Evolutionary conservation across 164 flowering plant species (phyloP), one percentile per base, ranked within the genome.

Genomic region (Annona cherimola): DNA sequence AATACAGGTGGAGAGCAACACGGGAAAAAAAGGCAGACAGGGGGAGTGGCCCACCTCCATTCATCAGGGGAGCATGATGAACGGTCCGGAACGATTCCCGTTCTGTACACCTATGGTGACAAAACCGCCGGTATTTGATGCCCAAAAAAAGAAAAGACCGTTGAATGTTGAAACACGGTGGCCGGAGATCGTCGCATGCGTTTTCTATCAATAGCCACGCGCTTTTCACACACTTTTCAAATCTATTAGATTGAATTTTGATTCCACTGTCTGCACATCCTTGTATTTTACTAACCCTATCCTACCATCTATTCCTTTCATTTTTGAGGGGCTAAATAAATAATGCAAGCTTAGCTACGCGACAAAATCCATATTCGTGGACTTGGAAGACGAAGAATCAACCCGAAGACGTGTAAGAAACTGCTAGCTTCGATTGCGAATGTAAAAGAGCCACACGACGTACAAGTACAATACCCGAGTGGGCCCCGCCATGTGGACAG

Each of bases 61-160:
- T 71, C 9, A 11, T 4, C 9, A 63, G 16, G 61, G 61, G 61
- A 63, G 39, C 68, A 71, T 5, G 61, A 63, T 69, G 26, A 19
- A 62, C 44, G 26, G 46, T 45, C 61, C 19, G 45, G 18, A 63
- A 45, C 44, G 41, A 6, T 19, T 40, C 46, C 60, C 9, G 46
- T 18, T 64, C 5, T 2, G 18, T 26, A 19, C n/a, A 46, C n/a
- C 61, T 55, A 63, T 74, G 65, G 64, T 42, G 77, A 70, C 68
- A 65, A 66, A 64, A 63, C 16, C 6, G 55, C 68, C 54, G 63
- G 59, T 70, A 59, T 65, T 62, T 66, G 65, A 65, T 75, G 70
- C 70, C 65, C 44, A 44, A 66, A 75, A 55, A 59, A 16, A 66
- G 44, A 19, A 39, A 18, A 42, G n/a, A 35, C 57, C 57, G 57